Base-by-base conservation (phyloP, 768 basidiomycete species). In the Chalciporus sphaerocephalus region DNA sequence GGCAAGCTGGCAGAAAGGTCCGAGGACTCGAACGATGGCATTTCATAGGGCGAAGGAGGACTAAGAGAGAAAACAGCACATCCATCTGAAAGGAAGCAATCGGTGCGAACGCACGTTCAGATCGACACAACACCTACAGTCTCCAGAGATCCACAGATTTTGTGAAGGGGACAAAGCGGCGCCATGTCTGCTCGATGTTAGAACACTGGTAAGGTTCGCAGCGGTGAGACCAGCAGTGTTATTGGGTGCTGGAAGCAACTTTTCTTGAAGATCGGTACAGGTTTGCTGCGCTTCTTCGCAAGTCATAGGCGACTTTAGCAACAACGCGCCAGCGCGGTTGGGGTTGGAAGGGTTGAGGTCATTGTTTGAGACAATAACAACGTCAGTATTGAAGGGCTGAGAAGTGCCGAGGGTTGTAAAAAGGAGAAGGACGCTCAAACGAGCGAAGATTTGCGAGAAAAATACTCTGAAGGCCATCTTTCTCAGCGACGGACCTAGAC, bases 301-400 rank as follows among this genome's bases (percentile, higher is more conserved):
- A 16, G 46, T 44, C 33, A 47, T 17, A 22, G 44, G 36, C 1
- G 23, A 43, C 28, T 38, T 53, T 25, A 47, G 32, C 13, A 50
- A 23, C n/a, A 52, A 32, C 16, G 44, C 40, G 23, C 50, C 42
- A 20, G 44, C 44, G n/a, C 52, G 52, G 21, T 53, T 47, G 13
- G 35, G 25, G 25, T 53, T 51, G 13, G 40, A 53, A 2, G 44
- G 50, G 28, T 53, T 28, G 38, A 53, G 21, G 21, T 47, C 50
- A 42, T 52, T 53, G 37, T 53, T 53, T 0, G 50, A 53, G 16
- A 51, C 39, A 44, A 53, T 42, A 21, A 53, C 35, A 18, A 51
- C 34, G 18, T 46, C 48, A 7, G 17, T 35, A 1, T n/a, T 2
- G 30, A 32, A 32, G n/a, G 30, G n/a, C n/a, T 32, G 30, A 32